Conservation (phyloP, 2,329 filamentous ascomycete species). For the Trichothecium roseum region DNA sequence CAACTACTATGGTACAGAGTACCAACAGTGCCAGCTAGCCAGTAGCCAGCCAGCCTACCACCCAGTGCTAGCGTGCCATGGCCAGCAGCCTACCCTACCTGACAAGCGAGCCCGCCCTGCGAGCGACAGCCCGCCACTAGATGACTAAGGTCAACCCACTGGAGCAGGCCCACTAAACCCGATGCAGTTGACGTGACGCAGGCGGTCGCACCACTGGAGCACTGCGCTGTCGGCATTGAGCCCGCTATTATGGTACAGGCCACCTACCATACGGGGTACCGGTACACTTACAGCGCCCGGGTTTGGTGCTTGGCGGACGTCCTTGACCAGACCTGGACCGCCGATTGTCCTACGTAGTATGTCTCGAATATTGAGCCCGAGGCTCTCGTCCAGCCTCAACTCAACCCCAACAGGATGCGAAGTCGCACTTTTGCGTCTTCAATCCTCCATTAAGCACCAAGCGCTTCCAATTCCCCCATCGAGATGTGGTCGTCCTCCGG, state of each 20-base stretch:
- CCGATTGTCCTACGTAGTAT: not conserved
- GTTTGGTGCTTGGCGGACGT: not conserved
- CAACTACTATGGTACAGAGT: no score
- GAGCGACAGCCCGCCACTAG: no score
- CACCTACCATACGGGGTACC: not conserved
- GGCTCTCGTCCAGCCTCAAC: conserved; percentile 13
- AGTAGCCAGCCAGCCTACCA: no score
- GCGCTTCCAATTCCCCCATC: conserved; percentile 14
- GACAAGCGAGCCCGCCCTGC: no score
- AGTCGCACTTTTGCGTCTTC: conserved; percentile 1
- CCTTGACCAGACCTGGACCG: conserved; percentile 1
- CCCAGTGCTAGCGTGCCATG: no score
- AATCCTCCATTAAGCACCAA: conserved; percentile 7
- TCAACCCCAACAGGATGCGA: conserved; percentile 3
- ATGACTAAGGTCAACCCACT: no score
- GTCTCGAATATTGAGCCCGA: conserved; percentile 6
- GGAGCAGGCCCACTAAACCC: no score
- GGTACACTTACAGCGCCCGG: not conserved
- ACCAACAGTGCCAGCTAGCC: no score
- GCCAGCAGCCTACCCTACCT: no score
- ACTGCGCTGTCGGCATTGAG: no score
- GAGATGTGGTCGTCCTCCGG: conserved; percentile 56
- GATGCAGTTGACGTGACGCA: not conserved
- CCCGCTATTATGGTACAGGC: no score
- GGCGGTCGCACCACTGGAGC: not conserved